phyloP scores from a whole-genome alignment of 2,329 filamentous ascomycete genomes.

The Colletotrichum tropicale region DNA sequence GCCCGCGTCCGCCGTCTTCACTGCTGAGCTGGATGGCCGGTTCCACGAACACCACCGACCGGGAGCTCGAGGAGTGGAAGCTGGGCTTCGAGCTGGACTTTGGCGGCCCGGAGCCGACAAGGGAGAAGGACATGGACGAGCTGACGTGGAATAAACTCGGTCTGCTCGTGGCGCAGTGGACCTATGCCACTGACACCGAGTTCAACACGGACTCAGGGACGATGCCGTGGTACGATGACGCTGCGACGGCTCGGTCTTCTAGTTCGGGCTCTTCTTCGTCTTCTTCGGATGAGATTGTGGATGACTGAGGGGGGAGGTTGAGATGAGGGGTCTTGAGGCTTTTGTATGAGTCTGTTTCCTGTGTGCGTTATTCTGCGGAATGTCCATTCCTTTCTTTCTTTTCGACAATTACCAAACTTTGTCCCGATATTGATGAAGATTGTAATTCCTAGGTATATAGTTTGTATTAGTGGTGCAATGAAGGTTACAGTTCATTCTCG shows the following conservation, averaged over 20 bases:
- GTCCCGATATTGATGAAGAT: not conserved
- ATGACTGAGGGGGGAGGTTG: not conserved
- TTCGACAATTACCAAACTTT: not conserved
- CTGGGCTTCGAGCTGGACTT: not conserved
- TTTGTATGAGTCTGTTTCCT: not conserved
- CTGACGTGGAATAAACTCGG: not conserved
- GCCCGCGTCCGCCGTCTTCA: not conserved
- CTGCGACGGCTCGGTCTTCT: not conserved
- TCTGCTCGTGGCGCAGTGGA: constrained; percentile 1
- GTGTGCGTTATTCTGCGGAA: not conserved
- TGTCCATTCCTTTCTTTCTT: not conserved
- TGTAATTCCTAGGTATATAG: no score
- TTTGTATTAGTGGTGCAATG: no score
- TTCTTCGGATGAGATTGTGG: not conserved
- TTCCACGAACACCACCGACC: not conserved
- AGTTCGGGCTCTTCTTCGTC: not conserved
- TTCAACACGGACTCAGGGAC: not conserved
- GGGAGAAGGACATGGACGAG: constrained; percentile 1
- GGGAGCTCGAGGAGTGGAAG: not conserved
- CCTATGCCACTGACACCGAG: constrained; percentile 3
- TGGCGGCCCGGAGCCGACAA: not conserved
- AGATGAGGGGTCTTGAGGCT: not conserved
- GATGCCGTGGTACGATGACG: constrained; percentile 6
- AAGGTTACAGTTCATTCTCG: no score
- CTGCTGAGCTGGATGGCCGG: not conserved